Evolutionary conservation across 129 eudicot genomes (phyloP), one percentile per base, ranked within the genome.

Genomic region (Solidago caesia): DNA sequence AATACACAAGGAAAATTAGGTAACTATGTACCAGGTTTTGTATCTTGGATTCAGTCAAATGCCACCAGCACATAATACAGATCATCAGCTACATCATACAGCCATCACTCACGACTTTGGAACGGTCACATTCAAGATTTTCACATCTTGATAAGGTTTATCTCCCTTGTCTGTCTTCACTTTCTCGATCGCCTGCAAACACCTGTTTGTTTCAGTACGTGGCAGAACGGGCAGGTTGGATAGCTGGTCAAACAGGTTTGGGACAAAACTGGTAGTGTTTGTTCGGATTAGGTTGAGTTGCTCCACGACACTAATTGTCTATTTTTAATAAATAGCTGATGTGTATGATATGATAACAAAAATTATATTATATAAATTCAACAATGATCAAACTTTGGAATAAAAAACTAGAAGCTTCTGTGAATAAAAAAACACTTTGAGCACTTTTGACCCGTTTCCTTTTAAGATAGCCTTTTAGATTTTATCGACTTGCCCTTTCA

Each of bases 91-190:
- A 45, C 43, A 47, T 39, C 74, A 13, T 68, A 57, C 7, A 49
- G 16, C 58, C 81, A 46, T 58, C 25, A 79, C 52, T 72, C 75
- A 82, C 53, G 73, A 87, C 83, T 95, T 95, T 67, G 99, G 99
- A 72, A 95, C 87, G 4, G 97, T 91, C 60, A 95, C 97, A 65
- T 87, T 91, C 45, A 95, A 75, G 79, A 95, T 95, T 75, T 95
- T 95, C 29, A 95, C 94, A 79, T 95, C 99, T 80, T 95, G 97
- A 41, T 89, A 87, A 8, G 99, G 99, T 78, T 82, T 95, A 81
- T 95, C 97, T 69, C 73, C 84, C 77, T 83, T 91, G 86, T 95
- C 97, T n/a, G 92, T 88, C 85, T 95, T 95, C 85, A 89, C 97
- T 80, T 87, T 95, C 85, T 95, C 99, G 53, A 95, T 88, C 44